Evolutionary conservation across 2,329 filamentous ascomycete genomes (phyloP).

Genomic region (Ceratocystis lukuohia): DNA sequence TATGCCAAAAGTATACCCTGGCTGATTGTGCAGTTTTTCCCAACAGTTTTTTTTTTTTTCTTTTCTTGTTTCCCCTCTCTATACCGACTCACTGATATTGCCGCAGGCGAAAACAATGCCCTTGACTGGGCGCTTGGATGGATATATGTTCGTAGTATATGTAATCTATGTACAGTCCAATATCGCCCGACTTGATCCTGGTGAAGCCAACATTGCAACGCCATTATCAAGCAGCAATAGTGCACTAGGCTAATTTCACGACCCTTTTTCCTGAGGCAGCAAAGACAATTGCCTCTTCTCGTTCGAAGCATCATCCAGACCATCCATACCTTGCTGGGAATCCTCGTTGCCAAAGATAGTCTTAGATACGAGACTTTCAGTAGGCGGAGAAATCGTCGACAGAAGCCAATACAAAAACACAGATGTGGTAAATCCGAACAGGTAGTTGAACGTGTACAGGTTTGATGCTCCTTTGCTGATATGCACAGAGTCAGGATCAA

Average conservation of each 20-base stretch:
- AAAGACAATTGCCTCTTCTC: conserved; percentile 11
- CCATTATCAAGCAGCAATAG: background rate
- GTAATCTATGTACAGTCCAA: background rate
- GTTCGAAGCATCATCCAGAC: background rate
- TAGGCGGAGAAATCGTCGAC: conserved; percentile 16
- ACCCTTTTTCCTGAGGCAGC: conserved; percentile 9
- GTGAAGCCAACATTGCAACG: background rate
- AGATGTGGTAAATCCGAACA: conserved; percentile 22
- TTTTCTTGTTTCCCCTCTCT: background rate
- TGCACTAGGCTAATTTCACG: background rate
- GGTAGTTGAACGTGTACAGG: conserved; percentile 24
- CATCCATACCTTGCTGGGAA: background rate
- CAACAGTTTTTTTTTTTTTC: background rate
- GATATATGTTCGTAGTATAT: background rate
- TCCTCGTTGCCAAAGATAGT: conserved; percentile 12
- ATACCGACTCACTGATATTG: background rate
- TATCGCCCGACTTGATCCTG: background rate
- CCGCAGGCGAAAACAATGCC: background rate
- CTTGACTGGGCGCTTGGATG: background rate
- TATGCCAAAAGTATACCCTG: background rate
- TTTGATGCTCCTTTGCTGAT: conserved; percentile 12
- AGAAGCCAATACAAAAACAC: conserved; percentile 20
- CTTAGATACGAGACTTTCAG: conserved; percentile 14
- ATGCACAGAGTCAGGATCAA: conserved; percentile 13
- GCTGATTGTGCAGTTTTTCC: background rate